phyloP scores from a whole-genome alignment of 2,329 filamentous ascomycete species.

The Fusarium denticulatum region DNA sequence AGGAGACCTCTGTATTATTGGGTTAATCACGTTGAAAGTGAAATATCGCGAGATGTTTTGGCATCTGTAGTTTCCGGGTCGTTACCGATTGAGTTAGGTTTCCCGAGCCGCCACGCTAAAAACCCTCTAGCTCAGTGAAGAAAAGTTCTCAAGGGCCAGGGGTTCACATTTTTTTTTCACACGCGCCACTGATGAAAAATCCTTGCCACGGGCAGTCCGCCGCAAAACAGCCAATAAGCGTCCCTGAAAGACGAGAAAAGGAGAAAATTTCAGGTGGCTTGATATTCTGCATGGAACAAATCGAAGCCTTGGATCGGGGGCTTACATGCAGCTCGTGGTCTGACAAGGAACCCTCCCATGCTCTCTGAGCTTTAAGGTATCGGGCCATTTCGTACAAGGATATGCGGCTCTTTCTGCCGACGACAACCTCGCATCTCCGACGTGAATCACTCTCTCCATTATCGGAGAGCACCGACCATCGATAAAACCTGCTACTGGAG shows the following conservation, averaged over 20 bases:
- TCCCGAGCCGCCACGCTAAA: slow-evolving; percentile 11
- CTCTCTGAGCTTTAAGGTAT: neutral
- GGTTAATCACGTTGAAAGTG: slow-evolving; percentile 12
- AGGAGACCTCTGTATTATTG: neutral
- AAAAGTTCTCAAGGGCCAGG: slow-evolving; percentile 12
- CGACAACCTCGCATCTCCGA: slow-evolving; percentile 29
- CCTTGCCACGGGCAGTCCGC: slow-evolving; percentile 30
- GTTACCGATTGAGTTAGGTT: slow-evolving; percentile 11
- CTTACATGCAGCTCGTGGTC: slow-evolving; percentile 30
- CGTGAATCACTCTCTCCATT: slow-evolving; percentile 14
- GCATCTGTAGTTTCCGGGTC: slow-evolving; percentile 11
- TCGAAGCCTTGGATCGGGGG: neutral
- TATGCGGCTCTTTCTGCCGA: slow-evolving; percentile 25
- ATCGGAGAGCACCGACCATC: slow-evolving; percentile 13
- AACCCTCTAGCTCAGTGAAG: neutral
- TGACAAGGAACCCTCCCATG: neutral
- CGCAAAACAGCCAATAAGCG: slow-evolving; percentile 4
- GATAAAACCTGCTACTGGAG: slow-evolving; percentile 1
- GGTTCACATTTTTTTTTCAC: neutral
- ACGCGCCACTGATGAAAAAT: slow-evolving; percentile 9
- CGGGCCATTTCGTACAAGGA: slow-evolving; percentile 11
- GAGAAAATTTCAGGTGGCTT: slow-evolving; percentile 25
- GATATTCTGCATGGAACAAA: slow-evolving; percentile 18
- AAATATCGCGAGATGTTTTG: slow-evolving; percentile 30
- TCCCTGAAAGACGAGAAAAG: neutral